Base-by-base conservation (phyloP, 176 grass and related monocot genomes). In the Elymus sibiricus region DNA sequence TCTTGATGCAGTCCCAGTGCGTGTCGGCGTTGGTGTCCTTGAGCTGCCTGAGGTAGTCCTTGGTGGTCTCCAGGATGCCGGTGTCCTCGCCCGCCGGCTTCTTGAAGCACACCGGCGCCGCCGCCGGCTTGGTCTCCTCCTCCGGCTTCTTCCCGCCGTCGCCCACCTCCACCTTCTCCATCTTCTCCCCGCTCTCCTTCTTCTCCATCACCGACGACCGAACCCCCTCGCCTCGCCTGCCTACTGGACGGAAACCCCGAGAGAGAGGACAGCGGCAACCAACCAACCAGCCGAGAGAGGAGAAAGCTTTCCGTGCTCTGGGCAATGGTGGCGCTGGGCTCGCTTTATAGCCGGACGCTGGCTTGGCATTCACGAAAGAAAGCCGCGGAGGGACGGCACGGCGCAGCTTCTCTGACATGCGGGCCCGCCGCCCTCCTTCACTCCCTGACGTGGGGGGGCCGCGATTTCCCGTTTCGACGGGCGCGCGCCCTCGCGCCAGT, bases 1-100 rank as follows among this genome's bases (percentile, higher is more conserved):
- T 87, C 88, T 89, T 95, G 83, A 95, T 9, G 86, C 90, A 95
- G 73, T 69, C 81, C 90, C 93, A 92, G 79, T 95, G 93, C 63
- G 62, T 85, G 56, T 90, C 76, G 60, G 88, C 80, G 34, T 80
- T 12, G 40, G 39, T 92, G 27, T 25, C 82, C 82, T 80, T 82
- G 74, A 95, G 88, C 86, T 92, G 88, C 21, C 82, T 87, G 75
- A 85, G 49, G 88, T 90, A 89, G 79, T 90, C 88, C 85, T 70
- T 79, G 74, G 87, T 82, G 82, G 24, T 71, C 37, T 89, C 83
- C 63, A 95, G 21, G 73, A 88, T 37, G n/a, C 61, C 43, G 38
- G 77, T 82, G 0, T 85, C 74, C 24, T 77, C 82, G 27, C 78
- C 85, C 72, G 37, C 86, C 74, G 34, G 80, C 84, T 87, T 93